Evolutionary conservation across 2,329 filamentous ascomycete species (phyloP).

Genomic region (Aureobasidium sp.): DNA sequence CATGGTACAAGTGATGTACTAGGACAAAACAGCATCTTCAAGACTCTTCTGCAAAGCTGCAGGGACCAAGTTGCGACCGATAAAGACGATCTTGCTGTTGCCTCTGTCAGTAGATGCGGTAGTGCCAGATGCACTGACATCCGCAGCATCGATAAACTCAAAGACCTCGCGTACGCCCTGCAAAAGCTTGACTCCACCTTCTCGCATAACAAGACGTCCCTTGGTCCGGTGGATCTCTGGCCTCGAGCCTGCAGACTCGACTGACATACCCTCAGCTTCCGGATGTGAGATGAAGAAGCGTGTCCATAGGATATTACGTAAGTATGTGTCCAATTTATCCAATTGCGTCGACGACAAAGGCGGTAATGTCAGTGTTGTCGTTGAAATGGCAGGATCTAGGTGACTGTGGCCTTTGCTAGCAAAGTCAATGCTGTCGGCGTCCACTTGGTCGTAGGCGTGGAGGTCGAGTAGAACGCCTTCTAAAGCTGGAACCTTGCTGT

Average conservation of each 20-base stretch:
- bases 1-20: neutral
- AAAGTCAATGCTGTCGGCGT: constrained; percentile 57
- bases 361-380: constrained; percentile 64
- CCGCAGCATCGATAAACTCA: constrained; percentile 64
- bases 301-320: constrained; percentile 81
- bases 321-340: constrained; percentile 65
- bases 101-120: neutral
- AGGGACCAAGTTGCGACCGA: constrained; percentile 26
- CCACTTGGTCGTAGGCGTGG: constrained; percentile 83
- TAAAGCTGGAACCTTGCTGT: constrained; percentile 70
- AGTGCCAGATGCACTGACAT: neutral
- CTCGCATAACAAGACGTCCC: constrained; percentile 60
- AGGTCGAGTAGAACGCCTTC: constrained; percentile 84
- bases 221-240: constrained; percentile 89
- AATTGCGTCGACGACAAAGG: constrained; percentile 53
- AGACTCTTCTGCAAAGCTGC: constrained; percentile 26
- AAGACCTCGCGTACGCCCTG: constrained; percentile 93
- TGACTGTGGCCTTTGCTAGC: constrained; percentile 77
- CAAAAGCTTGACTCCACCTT: constrained; percentile 65
- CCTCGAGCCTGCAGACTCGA: constrained; percentile 18
- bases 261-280: neutral
- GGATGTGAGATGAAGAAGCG: constrained; percentile 44
- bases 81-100: constrained; percentile 29
- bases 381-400: constrained; percentile 66
- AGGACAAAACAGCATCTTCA: constrained; percentile 8